Conservation (phyloP, 2,329 filamentous ascomycete species). For the Arthroderma sp. region DNA sequence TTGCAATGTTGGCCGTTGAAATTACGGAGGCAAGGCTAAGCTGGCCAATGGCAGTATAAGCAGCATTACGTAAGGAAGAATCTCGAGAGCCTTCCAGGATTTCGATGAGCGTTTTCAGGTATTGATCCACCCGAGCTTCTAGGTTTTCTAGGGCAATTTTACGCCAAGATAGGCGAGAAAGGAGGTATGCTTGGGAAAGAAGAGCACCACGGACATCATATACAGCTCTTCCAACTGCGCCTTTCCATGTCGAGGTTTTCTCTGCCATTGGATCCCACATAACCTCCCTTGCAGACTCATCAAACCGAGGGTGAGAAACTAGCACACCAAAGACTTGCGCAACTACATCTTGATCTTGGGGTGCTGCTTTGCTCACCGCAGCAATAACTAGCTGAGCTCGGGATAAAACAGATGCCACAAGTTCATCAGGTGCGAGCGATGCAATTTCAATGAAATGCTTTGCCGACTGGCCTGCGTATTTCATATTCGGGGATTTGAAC, state of each 20-base stretch:
- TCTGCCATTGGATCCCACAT: not conserved
- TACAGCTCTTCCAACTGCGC: constrained; percentile 45
- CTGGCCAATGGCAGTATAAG: constrained; percentile 46
- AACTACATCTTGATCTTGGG: constrained; percentile 41
- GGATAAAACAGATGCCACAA: constrained; percentile 38
- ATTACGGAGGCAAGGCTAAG: constrained; percentile 47
- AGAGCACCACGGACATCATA: constrained; percentile 49
- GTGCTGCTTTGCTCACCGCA: not conserved
- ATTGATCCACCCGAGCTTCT: constrained; percentile 28
- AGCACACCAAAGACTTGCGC: constrained; percentile 65
- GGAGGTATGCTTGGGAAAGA: constrained; percentile 44
- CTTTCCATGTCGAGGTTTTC: constrained; percentile 36
- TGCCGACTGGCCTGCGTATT: constrained; percentile 33
- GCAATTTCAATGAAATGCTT: constrained; percentile 42
- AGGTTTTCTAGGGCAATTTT: constrained; percentile 19
- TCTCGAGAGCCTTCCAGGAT: constrained; percentile 45
- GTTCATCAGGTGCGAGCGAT: constrained; percentile 40
- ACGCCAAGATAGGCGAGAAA: constrained; percentile 45
- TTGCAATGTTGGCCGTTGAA: constrained; percentile 19
- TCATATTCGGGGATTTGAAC: constrained; percentile 24
- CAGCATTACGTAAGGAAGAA: constrained; percentile 43
- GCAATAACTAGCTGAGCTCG: constrained; percentile 43
- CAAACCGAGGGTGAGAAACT: constrained; percentile 45
- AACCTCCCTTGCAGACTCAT: not conserved
- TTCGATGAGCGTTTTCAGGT: constrained; percentile 34